phyloP scores from a whole-genome alignment of 2,329 filamentous ascomycete species.

The Beauveria sp. region DNA sequence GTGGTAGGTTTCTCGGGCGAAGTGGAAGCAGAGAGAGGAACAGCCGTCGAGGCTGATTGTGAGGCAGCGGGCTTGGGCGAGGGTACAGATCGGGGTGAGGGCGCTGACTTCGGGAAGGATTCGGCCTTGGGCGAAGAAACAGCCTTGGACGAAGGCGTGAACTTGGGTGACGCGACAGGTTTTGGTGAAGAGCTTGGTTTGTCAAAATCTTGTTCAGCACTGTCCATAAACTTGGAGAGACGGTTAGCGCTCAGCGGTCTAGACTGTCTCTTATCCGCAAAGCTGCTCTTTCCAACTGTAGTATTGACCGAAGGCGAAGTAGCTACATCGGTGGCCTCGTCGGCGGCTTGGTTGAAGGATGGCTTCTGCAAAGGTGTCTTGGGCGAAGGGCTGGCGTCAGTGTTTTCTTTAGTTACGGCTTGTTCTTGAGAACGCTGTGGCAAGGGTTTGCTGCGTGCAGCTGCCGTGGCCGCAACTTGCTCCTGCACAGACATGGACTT shows the following conservation, averaged over 20 bases:
- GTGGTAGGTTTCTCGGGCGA: constrained; percentile 1
- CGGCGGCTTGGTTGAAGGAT: too few species aligned
- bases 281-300: neutral
- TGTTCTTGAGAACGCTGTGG: constrained; percentile 16
- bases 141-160: constrained; percentile 17
- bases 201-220: constrained; percentile 23
- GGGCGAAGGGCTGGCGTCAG: neutral
- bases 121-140: neutral
- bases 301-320: neutral
- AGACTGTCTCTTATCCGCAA: constrained; percentile 3
- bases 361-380: neutral
- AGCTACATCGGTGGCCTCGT: too few species aligned
- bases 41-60: neutral
- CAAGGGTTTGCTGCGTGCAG: constrained; percentile 21
- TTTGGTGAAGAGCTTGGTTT: constrained; percentile 14
- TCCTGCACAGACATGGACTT: constrained; percentile 26
- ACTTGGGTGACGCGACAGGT: constrained; percentile 30
- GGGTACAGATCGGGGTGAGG: neutral
- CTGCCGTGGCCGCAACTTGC: constrained; percentile 28
- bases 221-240: constrained; percentile 51
- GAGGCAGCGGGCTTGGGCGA: neutral
- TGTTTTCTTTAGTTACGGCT: constrained; percentile 6
- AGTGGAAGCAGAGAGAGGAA: neutral
- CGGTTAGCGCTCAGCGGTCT: constrained; percentile 44
- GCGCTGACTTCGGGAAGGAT: neutral